Percentiles rank a stretch among this genome's conserved stretches.
phyloP scores from a whole-genome alignment of 2,329 filamentous ascomycete genomes.

The Calonectria naviculata region DNA sequence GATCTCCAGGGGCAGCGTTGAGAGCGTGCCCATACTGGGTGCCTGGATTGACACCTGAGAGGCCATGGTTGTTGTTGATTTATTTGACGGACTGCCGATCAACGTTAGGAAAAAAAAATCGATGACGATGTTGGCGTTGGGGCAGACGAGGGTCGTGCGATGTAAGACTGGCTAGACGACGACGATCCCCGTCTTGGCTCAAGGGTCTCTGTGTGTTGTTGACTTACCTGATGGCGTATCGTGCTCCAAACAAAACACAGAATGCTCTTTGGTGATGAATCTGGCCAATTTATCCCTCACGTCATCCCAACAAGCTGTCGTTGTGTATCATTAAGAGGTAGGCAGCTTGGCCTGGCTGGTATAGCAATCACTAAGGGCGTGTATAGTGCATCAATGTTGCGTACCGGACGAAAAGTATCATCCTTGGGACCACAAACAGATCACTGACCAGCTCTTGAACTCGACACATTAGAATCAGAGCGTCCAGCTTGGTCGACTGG shows the following conservation, averaged over 20 bases:
- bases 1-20: slow-evolving; percentile 7
- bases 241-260: not conserved
- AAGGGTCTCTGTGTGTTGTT: not conserved
- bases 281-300: slow-evolving; percentile 11
- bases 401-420: not conserved
- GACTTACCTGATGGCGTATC: not conserved
- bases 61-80: not conserved
- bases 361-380: not conserved
- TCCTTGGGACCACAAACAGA: not conserved
- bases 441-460: not conserved
- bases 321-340: not conserved
- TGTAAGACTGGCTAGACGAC: not conserved
- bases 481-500: not conserved
- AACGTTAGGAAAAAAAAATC: not conserved
- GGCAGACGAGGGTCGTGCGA: not conserved
- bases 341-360: not conserved
- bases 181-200: not conserved
- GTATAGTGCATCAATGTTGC: not conserved
- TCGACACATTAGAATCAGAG: not conserved
- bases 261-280: not conserved
- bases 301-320: not conserved
- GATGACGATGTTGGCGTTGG: slow-evolving; percentile 1
- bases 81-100: not conserved
- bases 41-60: not conserved
- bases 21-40: not conserved